Base-by-base conservation (phyloP, 805 yeast species). In the Wickerhamiella sorbophila region DNA sequence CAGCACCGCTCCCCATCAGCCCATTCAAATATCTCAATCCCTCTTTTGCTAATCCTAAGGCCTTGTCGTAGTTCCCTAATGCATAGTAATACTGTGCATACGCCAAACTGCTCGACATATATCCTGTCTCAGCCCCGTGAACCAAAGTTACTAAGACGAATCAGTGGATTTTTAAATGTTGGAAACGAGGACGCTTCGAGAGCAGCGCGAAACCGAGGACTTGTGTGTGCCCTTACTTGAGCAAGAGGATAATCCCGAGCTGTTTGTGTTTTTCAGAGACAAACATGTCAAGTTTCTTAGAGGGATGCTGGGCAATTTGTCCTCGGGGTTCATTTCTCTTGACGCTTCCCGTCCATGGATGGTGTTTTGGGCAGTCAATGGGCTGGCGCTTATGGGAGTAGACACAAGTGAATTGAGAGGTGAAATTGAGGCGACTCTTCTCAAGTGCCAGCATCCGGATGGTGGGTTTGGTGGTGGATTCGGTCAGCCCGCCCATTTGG, bases 311-410 rank as follows among this genome's bases (percentile, higher is more conserved):
- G 54, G 59, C 9, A 62, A 68, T 15, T 64, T 81, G 21, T 81
- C 86, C 0, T 48, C 61, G 2, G 62, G 58, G 6, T 79, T 70
- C 56, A 55, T 59, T 3, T 69, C 70, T 0, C 64, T 84, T 37
- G 96, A 88, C 59, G 91, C 96, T 0, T 81, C 91, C n/a, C 86
- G 79, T 46, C 77, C 94, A 0, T 91, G 97, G 97, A 62, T 88
- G 53, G 44, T 82, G 1, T 88, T 81, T 56, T 91, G 98, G 98
- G 61, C 79, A 5, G 55, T 72, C 36, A 85, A 84, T 55, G 66
- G 77, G 0, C 51, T 68, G 35, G 50, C 56, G 2, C 42, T 75
- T 1, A 47, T 79, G 22, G 69, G 69, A 1, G 59, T 46, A n/a
- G 61, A 57, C 2, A 29, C 52, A 40, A 29, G 40, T 41, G 47